phyloP scores from a whole-genome alignment of 768 basidiomycete species.

The Hemileccinum impolitum region DNA sequence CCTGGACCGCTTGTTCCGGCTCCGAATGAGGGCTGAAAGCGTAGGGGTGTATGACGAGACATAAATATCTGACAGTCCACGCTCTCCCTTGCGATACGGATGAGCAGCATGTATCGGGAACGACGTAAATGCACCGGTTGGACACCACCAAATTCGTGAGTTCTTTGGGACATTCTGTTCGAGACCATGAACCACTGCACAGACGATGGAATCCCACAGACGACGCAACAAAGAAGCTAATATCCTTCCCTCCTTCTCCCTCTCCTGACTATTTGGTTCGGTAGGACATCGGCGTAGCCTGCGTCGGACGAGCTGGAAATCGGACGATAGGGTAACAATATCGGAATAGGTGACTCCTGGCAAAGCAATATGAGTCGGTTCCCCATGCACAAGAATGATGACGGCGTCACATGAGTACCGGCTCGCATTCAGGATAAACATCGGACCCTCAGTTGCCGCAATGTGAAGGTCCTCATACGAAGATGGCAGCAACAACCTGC shows the following conservation, averaged over 20 bases:
- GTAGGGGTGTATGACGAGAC: conserved; percentile 33
- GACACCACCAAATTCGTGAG: conserved; percentile 32
- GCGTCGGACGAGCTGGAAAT: not conserved
- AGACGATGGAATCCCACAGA: conserved; percentile 23
- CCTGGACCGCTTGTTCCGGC: conserved; percentile 2
- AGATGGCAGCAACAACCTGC: conserved; percentile 17
- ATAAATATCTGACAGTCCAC: conserved; percentile 23
- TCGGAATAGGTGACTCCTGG: conserved; percentile 2
- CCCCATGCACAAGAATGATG: conserved; percentile 11
- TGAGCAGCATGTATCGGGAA: conserved; percentile 31
- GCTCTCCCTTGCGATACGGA: conserved; percentile 9
- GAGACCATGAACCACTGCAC: conserved; percentile 19
- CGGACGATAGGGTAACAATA: conserved; percentile 4
- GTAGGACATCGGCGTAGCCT: not conserved
- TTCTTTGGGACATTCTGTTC: conserved; percentile 3
- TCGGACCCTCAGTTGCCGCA: conserved; percentile 26
- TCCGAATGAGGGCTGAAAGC: conserved; percentile 24
- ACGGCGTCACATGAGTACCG: conserved; percentile 17
- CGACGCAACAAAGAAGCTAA: conserved; percentile 10
- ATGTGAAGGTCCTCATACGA: conserved; percentile 18
- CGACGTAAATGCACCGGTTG: conserved; percentile 19
- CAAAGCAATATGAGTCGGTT: conserved; percentile 13
- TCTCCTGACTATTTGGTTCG: not conserved
- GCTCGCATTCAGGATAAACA: conserved; percentile 33
- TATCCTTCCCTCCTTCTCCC: not conserved